These are phyloP conservation scores for Pythium rishiriense DNA, from an alignment of 352 stramenopile genomes.

Conservation along the genomic window DNA sequence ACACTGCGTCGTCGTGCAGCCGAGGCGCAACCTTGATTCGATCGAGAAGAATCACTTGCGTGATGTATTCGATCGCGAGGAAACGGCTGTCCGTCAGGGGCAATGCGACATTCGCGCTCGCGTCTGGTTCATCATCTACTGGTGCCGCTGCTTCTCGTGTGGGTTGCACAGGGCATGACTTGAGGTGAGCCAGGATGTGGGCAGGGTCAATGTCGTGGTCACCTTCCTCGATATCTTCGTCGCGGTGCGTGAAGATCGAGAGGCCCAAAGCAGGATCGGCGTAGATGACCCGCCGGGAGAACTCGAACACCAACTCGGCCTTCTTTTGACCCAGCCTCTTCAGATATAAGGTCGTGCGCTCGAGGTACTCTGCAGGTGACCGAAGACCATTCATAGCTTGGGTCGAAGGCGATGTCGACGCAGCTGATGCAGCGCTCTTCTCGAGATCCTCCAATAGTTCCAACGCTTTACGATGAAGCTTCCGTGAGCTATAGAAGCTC, in stretches of 20 bases:
- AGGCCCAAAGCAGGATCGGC: slow-evolving; percentile 56
- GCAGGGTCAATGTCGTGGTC: slow-evolving; percentile 68
- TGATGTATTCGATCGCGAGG: slow-evolving; percentile 81
- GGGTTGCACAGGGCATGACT: slow-evolving; percentile 43
- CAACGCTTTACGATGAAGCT: slow-evolving; percentile 76
- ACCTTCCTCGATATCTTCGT: slow-evolving; percentile 34
- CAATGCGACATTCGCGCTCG: slow-evolving; percentile 28
- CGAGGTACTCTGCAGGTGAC: slow-evolving; percentile 52
- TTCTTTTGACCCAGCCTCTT: slow-evolving; percentile 62
- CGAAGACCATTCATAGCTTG: slow-evolving; percentile 21
- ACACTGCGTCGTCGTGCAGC: slow-evolving; percentile 81
- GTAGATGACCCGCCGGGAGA: slow-evolving; percentile 68
- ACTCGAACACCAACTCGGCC: slow-evolving; percentile 77
- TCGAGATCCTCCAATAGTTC: slow-evolving; percentile 82
- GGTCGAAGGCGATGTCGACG: slow-evolving; percentile 2
- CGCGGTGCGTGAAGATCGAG: slow-evolving; percentile 77
- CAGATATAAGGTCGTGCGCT: slow-evolving; percentile 68
- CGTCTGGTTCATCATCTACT: neutral
- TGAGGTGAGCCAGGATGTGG: slow-evolving; percentile 66
- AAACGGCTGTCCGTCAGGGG: slow-evolving; percentile 64
- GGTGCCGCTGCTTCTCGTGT: neutral
- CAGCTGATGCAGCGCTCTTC: slow-evolving; percentile 40
- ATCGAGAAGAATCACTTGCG: slow-evolving; percentile 59
- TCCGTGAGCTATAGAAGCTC: slow-evolving; percentile 67
- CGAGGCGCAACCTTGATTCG: slow-evolving; percentile 34